Evolutionary conservation across 1,284 basidiomycete species (phyloP).

Genomic region (Microbotryum lychnidis-dioicae): DNA sequence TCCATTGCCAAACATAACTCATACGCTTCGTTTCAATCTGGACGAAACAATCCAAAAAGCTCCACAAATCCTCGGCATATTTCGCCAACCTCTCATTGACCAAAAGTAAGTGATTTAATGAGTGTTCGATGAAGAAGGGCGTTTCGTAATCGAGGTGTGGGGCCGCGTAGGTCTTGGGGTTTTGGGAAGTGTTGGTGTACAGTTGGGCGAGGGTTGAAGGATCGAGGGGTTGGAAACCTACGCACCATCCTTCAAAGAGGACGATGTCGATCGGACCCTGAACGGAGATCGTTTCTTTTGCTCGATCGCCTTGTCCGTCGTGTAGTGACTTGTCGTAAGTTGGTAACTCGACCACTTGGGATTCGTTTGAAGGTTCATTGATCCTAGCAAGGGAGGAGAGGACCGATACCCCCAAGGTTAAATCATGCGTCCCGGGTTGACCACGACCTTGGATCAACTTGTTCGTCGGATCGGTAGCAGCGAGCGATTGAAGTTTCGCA

Average conservation of each 20-base stretch:
- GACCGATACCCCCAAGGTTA: constrained; percentile 53
- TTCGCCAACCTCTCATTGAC: constrained; percentile 54
- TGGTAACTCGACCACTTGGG: constrained; percentile 54
- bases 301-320: constrained; percentile 72
- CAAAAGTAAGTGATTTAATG: constrained; percentile 49
- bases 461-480: constrained; percentile 53
- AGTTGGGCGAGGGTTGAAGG: constrained; percentile 39
- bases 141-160: constrained; percentile 21
- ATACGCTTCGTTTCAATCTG: constrained; percentile 48
- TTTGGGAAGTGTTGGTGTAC: constrained; percentile 30
- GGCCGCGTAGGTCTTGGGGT: constrained; percentile 4
- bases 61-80: constrained; percentile 60
- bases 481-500: constrained; percentile 50
- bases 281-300: constrained; percentile 42
- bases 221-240: constrained; percentile 42
- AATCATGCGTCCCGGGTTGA: constrained; percentile 79
- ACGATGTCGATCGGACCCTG: constrained; percentile 63
- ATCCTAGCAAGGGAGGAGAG: constrained; percentile 50
- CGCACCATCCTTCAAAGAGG: constrained; percentile 63
- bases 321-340: constrained; percentile 78
- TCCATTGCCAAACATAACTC: constrained; percentile 34
- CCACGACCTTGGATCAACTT: constrained; percentile 65
- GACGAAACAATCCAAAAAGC: constrained; percentile 57
- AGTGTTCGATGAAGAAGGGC: constrained; percentile 34
- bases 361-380: constrained; percentile 35